Conservation (phyloP, 129 eudicot genomes). For the Arctium lappa region DNA sequence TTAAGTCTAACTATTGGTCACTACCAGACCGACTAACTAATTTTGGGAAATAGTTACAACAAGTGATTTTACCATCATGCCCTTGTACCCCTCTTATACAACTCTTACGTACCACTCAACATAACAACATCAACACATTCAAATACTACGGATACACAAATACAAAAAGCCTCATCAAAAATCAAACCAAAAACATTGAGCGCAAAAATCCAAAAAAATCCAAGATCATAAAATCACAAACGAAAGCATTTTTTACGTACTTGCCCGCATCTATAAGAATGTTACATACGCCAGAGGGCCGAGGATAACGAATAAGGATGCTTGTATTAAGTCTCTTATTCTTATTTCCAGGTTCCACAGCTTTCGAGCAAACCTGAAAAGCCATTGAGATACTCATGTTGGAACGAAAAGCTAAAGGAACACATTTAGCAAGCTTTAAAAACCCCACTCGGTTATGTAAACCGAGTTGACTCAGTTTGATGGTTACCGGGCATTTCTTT, state of each 20-base stretch:
- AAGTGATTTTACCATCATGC: not conserved
- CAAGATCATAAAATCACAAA: not conserved
- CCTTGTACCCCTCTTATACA: not conserved
- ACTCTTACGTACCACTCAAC: not conserved
- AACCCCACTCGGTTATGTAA: not conserved
- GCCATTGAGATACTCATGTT: constrained; percentile 14
- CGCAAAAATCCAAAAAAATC: not conserved
- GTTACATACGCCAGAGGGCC: constrained; percentile 59
- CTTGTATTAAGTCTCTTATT: constrained; percentile 92
- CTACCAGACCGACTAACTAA: no score
- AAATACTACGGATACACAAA: not conserved
- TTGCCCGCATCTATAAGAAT: constrained; percentile 98
- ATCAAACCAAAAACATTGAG: not conserved
- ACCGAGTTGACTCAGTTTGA: constrained; percentile 7
- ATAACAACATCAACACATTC: not conserved
- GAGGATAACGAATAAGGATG: constrained; percentile 66
- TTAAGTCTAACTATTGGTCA: no score
- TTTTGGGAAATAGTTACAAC: not conserved
- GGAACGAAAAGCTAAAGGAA: not conserved
- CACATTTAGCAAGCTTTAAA: not conserved
- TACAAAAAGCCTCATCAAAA: not conserved
- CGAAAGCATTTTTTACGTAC: constrained; percentile 50
- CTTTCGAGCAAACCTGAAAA: constrained; percentile 79
- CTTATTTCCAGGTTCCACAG: constrained; percentile 71
- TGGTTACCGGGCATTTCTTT: constrained; percentile 60